phyloP scores from a whole-genome alignment of 179 eudicot species.

The Drosera spatulata region DNA sequence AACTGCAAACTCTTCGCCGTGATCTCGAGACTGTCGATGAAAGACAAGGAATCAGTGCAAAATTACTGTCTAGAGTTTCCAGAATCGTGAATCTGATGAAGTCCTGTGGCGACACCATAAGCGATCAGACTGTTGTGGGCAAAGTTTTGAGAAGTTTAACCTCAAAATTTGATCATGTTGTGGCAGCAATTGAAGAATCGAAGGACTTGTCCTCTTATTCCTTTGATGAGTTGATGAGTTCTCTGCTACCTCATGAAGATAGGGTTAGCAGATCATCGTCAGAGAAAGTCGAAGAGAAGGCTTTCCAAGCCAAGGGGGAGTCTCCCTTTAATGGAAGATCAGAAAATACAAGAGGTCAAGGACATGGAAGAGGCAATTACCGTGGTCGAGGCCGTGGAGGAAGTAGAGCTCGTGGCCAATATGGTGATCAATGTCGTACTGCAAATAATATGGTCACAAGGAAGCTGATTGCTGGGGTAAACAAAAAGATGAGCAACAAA shows the following conservation, averaged over 20 bases:
- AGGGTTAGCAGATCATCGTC: background rate
- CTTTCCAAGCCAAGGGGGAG: conserved; percentile 2
- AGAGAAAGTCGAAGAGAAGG: conserved; percentile 1
- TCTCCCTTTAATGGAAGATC: too few relatives aligned
- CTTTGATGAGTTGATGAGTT: conserved; percentile 1
- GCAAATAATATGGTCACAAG: too few relatives aligned
- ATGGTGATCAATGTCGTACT: too few relatives aligned
- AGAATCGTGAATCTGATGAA: conserved; percentile 8
- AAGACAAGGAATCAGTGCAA: conserved; percentile 1
- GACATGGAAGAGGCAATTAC: too few relatives aligned
- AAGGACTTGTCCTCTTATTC: background rate
- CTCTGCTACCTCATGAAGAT: conserved; percentile 6
- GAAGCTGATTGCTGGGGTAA: too few relatives aligned
- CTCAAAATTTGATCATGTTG: background rate
- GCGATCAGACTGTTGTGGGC: conserved; percentile 2
- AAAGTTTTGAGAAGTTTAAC: conserved; percentile 7
- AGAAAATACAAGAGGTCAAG: too few relatives aligned
- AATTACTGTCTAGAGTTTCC: conserved; percentile 3
- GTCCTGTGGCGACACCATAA: conserved; percentile 5
- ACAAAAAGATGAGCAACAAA: background rate
- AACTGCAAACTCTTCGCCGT: conserved; percentile 4
- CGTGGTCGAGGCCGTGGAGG: too few relatives aligned
- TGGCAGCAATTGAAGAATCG: too few relatives aligned
- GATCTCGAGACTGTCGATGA: conserved; percentile 14
- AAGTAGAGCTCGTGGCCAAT: too few relatives aligned